Evolutionary conservation across 495 filamentous ascomycete genomes (phyloP).

Genomic region (Choiromyces venosus): DNA sequence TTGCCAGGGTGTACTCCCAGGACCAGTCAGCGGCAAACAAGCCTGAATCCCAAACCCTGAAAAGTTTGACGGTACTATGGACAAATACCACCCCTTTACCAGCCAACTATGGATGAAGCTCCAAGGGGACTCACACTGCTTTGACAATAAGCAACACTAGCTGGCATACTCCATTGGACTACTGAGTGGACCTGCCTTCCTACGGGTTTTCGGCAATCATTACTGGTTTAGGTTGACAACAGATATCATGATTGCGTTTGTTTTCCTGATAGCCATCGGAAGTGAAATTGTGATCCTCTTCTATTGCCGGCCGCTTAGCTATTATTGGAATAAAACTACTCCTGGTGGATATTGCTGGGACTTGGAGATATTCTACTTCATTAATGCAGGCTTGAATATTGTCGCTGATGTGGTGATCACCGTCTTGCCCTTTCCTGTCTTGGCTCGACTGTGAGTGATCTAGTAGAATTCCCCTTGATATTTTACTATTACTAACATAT

Average conservation of each 20-base stretch:
- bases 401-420: slow-evolving; percentile 7
- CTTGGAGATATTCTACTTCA: neutral
- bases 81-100: too few relatives aligned
- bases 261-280: neutral
- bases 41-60: too few relatives aligned
- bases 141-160: too few relatives aligned
- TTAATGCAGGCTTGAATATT: neutral
- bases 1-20: too few relatives aligned
- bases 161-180: too few relatives aligned
- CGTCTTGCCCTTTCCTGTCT: neutral
- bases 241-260: neutral
- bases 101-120: too few relatives aligned
- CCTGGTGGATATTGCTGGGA: slow-evolving; percentile 9
- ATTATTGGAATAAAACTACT: slow-evolving; percentile 1
- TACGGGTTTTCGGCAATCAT: neutral
- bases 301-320: slow-evolving; percentile 1
- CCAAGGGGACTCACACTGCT: too few relatives aligned
- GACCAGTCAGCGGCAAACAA: too few relatives aligned
- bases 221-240: slow-evolving; percentile 1
- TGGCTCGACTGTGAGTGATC: slow-evolving; percentile 5
- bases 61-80: too few relatives aligned
- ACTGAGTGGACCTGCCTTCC: too few relatives aligned
- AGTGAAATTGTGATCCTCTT: neutral
- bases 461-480: neutral
- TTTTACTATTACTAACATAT: neutral